Percentiles rank a stretch among this genome's conserved stretches.
These are phyloP conservation scores for Paralagenidium karlingii DNA, from an alignment of 352 stramenopile genomes.

Conservation along the genomic window DNA sequence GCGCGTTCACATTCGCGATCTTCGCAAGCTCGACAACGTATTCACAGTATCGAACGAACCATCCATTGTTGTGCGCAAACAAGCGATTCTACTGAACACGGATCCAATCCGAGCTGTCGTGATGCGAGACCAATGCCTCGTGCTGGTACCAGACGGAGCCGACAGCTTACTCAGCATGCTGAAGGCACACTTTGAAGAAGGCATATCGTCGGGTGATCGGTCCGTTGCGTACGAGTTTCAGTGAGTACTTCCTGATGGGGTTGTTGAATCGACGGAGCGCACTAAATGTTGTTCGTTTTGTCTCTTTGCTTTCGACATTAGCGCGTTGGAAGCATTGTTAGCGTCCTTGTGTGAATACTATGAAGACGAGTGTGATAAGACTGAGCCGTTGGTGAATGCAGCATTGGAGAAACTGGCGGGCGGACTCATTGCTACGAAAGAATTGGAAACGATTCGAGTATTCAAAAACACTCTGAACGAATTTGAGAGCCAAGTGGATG, in stretches of 20 bases:
- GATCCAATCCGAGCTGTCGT: constrained; percentile 35
- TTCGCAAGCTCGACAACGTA: constrained; percentile 6
- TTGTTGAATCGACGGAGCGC: too few species aligned
- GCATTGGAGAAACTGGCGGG: constrained; percentile 8
- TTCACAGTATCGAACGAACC: constrained; percentile 7
- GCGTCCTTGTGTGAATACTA: neutral
- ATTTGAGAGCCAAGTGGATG: constrained; percentile 5
- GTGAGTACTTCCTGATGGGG: too few species aligned
- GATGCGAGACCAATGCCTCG: constrained; percentile 15
- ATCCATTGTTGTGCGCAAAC: constrained; percentile 3
- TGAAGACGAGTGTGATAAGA: neutral
- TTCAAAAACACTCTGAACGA: constrained; percentile 5
- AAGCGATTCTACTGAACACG: constrained; percentile 10
- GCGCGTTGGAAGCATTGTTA: constrained; percentile 4
- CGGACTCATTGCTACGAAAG: constrained; percentile 6
- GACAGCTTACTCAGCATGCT: constrained; percentile 6
- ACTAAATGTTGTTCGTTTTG: too few species aligned
- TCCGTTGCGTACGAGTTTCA: too few species aligned
- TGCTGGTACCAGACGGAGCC: constrained; percentile 16
- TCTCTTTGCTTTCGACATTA: too few species aligned
- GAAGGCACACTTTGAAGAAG: constrained; percentile 7
- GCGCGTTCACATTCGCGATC: constrained; percentile 5
- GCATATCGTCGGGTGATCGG: too few species aligned
- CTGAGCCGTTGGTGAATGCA: neutral
- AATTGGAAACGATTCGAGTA: constrained; percentile 7